Base-by-base conservation (phyloP, 2,329 filamentous ascomycete genomes). In the Ophiocordyceps australis region DNA sequence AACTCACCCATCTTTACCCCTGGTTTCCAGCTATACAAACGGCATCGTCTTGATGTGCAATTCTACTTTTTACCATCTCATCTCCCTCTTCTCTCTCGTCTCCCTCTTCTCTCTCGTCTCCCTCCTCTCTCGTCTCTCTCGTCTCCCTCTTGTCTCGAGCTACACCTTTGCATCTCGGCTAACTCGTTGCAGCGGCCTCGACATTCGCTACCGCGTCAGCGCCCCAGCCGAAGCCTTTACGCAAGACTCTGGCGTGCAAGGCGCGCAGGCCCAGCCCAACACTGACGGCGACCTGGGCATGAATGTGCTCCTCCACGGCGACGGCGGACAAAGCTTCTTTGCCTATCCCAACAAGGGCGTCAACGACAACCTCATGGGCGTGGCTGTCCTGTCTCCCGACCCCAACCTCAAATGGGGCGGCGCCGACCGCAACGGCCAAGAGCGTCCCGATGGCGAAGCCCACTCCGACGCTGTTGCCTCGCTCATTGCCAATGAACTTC, bases 281-380 rank as follows among this genome's bases (percentile, higher is more conserved):
- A 30, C 38, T 14, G 35, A 35, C 0, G 54, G 57, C 5, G 33
- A 45, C 6, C 45, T 63, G 17, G 62, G 62, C 25, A 49, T 65
- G 6, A 70, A 70, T 35, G 57, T 71, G 10, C 54, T 71, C 19
- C 54, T 71, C 4, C 65, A 71, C 39, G 65, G 65, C 25, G 65
- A 71, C 38, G 65, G 65, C 22, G 65, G 65, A 6, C 59, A 66
- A 36, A 65, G 59, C 9, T 67, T 66, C 52, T 62, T 64, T 42
- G 60, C 63, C 38, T 63, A 65, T 45, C 62, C 62, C 19, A 66
- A 66, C 42, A 58, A 66, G 35, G 55, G 52, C 12, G 56, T 65
- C 9, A 56, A 59, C 28, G 40, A 46, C 26, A 57, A 56, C 33
- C 54, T 62, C 17, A 60, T 62, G 41, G 62, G 62, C 31, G 59